A percentile compares a stretch with the other conserved stretches of the same genome.
phyloP scores from a whole-genome alignment of 129 eudicot species.

The Flaveria ramosissima region DNA sequence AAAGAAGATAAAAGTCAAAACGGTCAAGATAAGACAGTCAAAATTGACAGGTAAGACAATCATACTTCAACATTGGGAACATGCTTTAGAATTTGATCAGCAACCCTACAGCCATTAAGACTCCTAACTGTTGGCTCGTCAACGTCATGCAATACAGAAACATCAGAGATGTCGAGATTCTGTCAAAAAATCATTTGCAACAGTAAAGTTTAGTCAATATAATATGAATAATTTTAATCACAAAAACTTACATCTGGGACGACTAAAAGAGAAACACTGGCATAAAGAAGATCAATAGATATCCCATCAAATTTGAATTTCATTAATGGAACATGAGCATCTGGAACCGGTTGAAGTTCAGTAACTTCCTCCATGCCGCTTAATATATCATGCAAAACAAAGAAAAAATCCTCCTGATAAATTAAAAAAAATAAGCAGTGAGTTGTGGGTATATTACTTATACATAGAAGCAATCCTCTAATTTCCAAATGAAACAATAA shows the following conservation, averaged over 20 bases:
- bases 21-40: not conserved
- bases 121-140: slow-evolving; percentile 83
- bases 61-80: slow-evolving; percentile 83
- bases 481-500: not conserved
- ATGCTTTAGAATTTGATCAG: slow-evolving; percentile 87
- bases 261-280: slow-evolving; percentile 68
- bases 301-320: slow-evolving; percentile 78
- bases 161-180: slow-evolving; percentile 76
- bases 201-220: not conserved
- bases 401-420: slow-evolving; percentile 78
- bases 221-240: not conserved
- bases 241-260: slow-evolving; percentile 72
- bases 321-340: slow-evolving; percentile 95
- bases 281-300: slow-evolving; percentile 78
- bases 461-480: not conserved
- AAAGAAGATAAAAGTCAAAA: not conserved
- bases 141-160: slow-evolving; percentile 58
- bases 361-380: slow-evolving; percentile 64
- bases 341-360: slow-evolving; percentile 84
- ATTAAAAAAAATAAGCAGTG: not conserved
- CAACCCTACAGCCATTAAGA: slow-evolving; percentile 84
- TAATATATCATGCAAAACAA: slow-evolving; percentile 57
- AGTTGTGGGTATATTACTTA: not conserved
- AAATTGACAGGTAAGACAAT: not conserved
- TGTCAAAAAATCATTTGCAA: slow-evolving; percentile 28